Conservation (phyloP, 352 stramenopile genomes). For the Phytophthora brassicae region DNA sequence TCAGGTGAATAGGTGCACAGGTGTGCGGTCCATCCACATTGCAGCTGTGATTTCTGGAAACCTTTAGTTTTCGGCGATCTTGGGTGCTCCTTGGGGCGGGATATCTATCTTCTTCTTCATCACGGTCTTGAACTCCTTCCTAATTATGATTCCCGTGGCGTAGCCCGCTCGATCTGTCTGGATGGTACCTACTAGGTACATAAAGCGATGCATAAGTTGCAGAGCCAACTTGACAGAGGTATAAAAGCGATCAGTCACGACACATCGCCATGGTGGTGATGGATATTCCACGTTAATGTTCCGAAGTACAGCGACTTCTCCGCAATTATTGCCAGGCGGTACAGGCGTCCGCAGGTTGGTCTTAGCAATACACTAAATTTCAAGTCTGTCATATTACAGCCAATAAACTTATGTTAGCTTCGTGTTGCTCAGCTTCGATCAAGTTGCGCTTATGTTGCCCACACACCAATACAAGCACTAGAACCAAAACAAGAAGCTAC, state of each 20-base stretch:
- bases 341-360: background rate
- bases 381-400: conserved; percentile 2
- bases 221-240: background rate
- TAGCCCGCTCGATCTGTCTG: background rate
- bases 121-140: too few relatives aligned
- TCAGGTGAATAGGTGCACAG: too few relatives aligned
- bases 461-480: background rate
- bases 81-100: background rate
- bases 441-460: background rate
- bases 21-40: too few relatives aligned
- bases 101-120: background rate
- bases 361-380: conserved; percentile 14
- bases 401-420: conserved; percentile 1
- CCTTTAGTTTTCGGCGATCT: background rate
- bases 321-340: conserved; percentile 5
- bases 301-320: conserved; percentile 4
- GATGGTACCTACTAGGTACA: conserved; percentile 7
- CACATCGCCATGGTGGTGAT: conserved; percentile 2
- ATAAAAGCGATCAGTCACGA: conserved; percentile 8
- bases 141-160: background rate
- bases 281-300: conserved; percentile 6
- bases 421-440: background rate
- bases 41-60: background rate
- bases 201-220: background rate
- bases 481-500: conserved; percentile 1